Evolutionary conservation across 2,329 filamentous ascomycete species (phyloP), one percentile per base, ranked within the genome.

Genomic region (Aspergillus piperis): DNA sequence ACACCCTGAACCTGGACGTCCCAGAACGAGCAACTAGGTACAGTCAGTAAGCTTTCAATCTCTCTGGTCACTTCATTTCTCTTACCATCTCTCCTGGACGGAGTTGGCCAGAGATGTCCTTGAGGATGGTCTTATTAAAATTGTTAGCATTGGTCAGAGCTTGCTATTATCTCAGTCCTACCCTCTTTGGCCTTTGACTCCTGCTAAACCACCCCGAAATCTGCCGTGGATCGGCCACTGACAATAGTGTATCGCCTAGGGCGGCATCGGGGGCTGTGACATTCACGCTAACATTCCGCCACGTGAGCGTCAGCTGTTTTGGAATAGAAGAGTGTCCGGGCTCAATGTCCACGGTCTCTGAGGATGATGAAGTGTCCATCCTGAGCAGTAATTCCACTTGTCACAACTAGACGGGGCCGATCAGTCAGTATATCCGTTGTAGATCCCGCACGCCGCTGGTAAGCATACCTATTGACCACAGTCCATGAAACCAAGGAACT

Each of bases 1-100:
- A 72, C 89, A 91, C 19, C 88, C 88, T 5, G 86, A 83, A 0
- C 88, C 88, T 0, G 88, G 88, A 1, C 87, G 81, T 1, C 88
- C 88, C 0, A 90, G 78, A 0, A 90, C 87, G 0, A 90, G 78
- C 2, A 90, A 73, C 88, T 75, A 52, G n/a, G 3, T 25, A 30
- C 50, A 13, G 42, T 60, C 11, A 44, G 42, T 23, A 17, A 32
- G 27, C 8, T 6, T 11, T 32, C n/a, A 38, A 27, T 11, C 5
- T 25, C 8, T 27, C 11, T 3, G 4, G 30, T 55, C 17, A 2
- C 4, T 36, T 32, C 13, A 3, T 3, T 23, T 11, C 3, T 15
- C 67, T 39, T 72, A 80, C 77, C 77, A 79, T 80, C 60, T 80
- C 78, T 0, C 78, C 78, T 0, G 78, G 78, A 4, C 71, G 72